phyloP scores from a whole-genome alignment of 352 stramenopile genomes.

The Plasmopara muralis region DNA sequence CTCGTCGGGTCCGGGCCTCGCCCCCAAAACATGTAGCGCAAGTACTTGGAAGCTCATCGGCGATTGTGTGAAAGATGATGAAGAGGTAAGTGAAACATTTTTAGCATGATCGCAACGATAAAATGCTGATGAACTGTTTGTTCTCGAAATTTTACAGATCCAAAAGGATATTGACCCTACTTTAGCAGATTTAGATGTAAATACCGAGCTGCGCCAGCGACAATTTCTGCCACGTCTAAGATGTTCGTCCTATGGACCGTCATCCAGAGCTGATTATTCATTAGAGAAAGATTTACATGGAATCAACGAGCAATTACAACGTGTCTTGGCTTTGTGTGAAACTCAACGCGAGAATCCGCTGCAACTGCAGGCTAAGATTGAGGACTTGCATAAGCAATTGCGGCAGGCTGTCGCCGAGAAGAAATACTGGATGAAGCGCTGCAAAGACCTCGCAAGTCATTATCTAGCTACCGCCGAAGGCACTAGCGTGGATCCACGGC shows the following conservation, averaged over 20 bases:
- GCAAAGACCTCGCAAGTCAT: slow-evolving; percentile 58
- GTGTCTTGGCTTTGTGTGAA: slow-evolving; percentile 74
- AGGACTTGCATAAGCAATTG: slow-evolving; percentile 73
- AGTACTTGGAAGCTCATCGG: slow-evolving; percentile 50
- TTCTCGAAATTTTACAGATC: neutral
- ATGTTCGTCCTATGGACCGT: slow-evolving; percentile 42
- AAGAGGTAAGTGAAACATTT: neutral
- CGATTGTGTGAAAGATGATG: neutral
- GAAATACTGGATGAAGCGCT: slow-evolving; percentile 87
- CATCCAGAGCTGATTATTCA: slow-evolving; percentile 31
- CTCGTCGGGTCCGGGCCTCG: slow-evolving; percentile 16
- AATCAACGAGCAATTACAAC: slow-evolving; percentile 78
- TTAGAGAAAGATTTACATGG: slow-evolving; percentile 72
- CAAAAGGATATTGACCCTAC: neutral
- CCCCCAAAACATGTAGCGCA: slow-evolving; percentile 34
- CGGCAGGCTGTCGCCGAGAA: slow-evolving; percentile 73
- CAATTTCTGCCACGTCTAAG: slow-evolving; percentile 8
- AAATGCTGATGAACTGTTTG: neutral
- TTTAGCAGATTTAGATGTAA: neutral
- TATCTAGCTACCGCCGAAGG: slow-evolving; percentile 26
- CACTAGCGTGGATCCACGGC: slow-evolving; percentile 33
- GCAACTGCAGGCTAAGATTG: slow-evolving; percentile 69
- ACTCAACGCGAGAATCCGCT: slow-evolving; percentile 63
- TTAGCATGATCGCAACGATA: neutral
- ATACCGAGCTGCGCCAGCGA: slow-evolving; percentile 4